Evolutionary conservation across 805 yeast genomes (phyloP).

Genomic region (Pichia californica): DNA sequence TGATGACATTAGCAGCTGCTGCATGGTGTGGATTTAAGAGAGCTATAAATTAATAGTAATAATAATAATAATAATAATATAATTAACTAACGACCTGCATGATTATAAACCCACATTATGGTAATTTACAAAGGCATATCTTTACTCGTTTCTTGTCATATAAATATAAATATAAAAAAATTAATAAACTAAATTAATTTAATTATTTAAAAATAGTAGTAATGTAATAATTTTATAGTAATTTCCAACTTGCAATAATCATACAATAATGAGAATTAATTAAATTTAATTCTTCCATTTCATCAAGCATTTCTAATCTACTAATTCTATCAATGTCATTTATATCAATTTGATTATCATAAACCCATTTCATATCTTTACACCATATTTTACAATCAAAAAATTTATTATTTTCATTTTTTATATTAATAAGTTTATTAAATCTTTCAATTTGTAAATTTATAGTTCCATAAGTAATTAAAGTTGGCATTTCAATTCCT

Average conservation of each 20-base stretch:
- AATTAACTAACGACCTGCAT: too few relatives aligned
- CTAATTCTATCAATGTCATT: conserved; percentile 40
- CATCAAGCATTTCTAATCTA: conserved; percentile 62
- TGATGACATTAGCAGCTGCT: conserved; percentile 87
- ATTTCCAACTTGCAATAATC: conserved; percentile 23
- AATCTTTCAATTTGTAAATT: conserved; percentile 36
- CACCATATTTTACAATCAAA: conserved; percentile 20
- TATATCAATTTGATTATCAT: conserved; percentile 37
- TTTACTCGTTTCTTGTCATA: background rate
- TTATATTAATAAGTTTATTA: background rate
- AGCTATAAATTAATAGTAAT: conserved; percentile 9
- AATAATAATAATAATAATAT: too few relatives aligned
- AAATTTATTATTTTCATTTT: too few relatives aligned
- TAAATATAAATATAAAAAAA: background rate
- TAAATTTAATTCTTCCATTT: conserved; percentile 61
- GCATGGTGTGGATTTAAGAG: conserved; percentile 84
- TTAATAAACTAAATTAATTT: background rate
- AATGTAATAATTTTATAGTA: background rate
- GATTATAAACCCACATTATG: too few relatives aligned
- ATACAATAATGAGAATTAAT: conserved; percentile 57
- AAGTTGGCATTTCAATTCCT: conserved; percentile 56
- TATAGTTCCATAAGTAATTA: conserved; percentile 45
- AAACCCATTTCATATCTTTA: conserved; percentile 40
- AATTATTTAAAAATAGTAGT: background rate
- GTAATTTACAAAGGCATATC: too few relatives aligned